phyloP scores from a whole-genome alignment of 768 basidiomycete species.

The Macrocybe gigantea region DNA sequence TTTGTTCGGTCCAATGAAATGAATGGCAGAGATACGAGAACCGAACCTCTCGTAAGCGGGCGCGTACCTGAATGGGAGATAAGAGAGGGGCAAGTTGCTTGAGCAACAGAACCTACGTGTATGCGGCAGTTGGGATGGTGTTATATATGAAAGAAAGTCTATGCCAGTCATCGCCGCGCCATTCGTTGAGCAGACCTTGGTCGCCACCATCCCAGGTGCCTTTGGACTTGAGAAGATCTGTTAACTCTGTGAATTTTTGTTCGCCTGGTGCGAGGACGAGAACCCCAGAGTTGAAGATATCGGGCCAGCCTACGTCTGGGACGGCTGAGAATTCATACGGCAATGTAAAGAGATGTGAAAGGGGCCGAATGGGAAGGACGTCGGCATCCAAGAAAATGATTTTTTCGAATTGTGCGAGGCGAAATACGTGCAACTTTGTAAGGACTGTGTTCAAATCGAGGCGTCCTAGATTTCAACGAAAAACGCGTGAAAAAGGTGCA shows the following conservation, averaged over 20 bases:
- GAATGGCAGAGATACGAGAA: conserved; percentile 77
- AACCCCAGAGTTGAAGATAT: conserved; percentile 98
- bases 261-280: conserved; percentile 81
- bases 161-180: conserved; percentile 84
- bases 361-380: conserved; percentile 79
- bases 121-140: conserved; percentile 94
- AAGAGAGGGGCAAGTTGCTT: conserved; percentile 17
- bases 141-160: conserved; percentile 97
- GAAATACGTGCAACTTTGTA: conserved; percentile 95
- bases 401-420: conserved; percentile 81
- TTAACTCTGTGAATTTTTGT: conserved; percentile 76
- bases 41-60: conserved; percentile 96
- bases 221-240: conserved; percentile 61
- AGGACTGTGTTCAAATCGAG: conserved; percentile 90
- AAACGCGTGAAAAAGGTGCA: neutral
- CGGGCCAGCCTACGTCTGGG: conserved; percentile 98
- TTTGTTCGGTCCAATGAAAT: conserved; percentile 95
- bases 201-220: conserved; percentile 99
- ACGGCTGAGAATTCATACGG: conserved; percentile 86
- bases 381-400: conserved; percentile 92
- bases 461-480: conserved; percentile 54
- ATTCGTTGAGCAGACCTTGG: conserved; percentile 95
- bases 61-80: conserved; percentile 60
- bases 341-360: conserved; percentile 87
- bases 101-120: conserved; percentile 63